These are phyloP conservation scores for Beta macrorhiza DNA, from an alignment of 179 eudicot genomes.

Conservation along the genomic window DNA sequence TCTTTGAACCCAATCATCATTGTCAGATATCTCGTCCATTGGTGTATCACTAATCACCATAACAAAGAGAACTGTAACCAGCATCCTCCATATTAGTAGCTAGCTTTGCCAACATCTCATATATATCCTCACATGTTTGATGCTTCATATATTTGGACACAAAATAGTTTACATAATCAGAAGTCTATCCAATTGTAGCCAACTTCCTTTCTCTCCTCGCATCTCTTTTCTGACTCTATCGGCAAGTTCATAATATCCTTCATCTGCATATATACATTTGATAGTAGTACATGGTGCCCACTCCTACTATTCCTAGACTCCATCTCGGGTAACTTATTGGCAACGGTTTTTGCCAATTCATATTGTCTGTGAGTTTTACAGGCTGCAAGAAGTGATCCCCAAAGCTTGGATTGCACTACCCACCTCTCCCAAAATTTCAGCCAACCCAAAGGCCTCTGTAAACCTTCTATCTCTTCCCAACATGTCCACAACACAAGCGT, in stretches of 20 bases:
- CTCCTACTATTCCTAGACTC: constrained; percentile 34
- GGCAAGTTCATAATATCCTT: constrained; percentile 61
- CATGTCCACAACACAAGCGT: constrained; percentile 69
- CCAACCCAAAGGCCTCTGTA: constrained; percentile 55
- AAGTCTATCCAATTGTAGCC: constrained; percentile 68
- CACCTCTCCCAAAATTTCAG: constrained; percentile 45
- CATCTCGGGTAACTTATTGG: constrained; percentile 45
- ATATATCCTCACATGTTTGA: constrained; percentile 36
- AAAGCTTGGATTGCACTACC: constrained; percentile 47
- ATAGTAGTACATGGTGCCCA: constrained; percentile 55
- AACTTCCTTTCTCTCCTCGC: constrained; percentile 56
- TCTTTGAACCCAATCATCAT: constrained; percentile 5
- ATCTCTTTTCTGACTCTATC: constrained; percentile 51
- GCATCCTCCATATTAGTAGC: constrained; percentile 42
- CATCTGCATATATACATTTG: constrained; percentile 62
- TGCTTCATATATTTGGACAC: constrained; percentile 38
- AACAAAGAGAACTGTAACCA: constrained; percentile 26
- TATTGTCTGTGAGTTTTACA: constrained; percentile 50
- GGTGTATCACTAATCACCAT: not conserved
- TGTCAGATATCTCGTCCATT: not conserved
- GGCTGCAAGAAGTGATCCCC: constrained; percentile 72
- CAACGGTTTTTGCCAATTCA: constrained; percentile 60
- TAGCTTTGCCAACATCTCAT: constrained; percentile 41
- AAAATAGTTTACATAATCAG: constrained; percentile 43
- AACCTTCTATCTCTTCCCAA: constrained; percentile 67